Base-by-base conservation (phyloP, 2,329 filamentous ascomycete species). In the Plectosphaerella sp. region DNA sequence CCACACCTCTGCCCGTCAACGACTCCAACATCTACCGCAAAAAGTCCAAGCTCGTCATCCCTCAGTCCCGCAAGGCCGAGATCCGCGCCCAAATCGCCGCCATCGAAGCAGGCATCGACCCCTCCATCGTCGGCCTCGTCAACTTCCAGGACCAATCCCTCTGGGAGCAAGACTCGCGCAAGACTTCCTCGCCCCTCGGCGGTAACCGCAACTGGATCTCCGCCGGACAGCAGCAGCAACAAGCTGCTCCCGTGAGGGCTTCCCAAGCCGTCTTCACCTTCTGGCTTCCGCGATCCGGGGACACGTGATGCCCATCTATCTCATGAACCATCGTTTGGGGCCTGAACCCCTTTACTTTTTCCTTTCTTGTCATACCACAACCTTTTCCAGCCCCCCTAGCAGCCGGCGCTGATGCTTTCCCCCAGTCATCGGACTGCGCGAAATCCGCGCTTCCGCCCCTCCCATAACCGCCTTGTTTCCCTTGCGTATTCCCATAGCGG, bases 31-130 rank as follows among this genome's bases (percentile, higher is more conserved):
- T 33, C 28, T 33, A 33, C 47, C 18, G 24, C 49, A 43, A 51
- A 49, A 18, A 47, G 49, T 56, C 51, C 47, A 48, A 54, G 41
- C 46, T 37, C 24, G 3, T 15, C 9, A 35, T 51, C 35, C 49
- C 49, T 7, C 45, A 39, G 22, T 41, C 53, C 25, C 53, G 58
- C n/a, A 51, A 54, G n/a, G 57, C 52, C 1, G 60, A 60, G 49
- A 61, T 65, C 43, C 48, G 60, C 16, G 59, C 55, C 28, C 61
- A 64, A 51, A 64, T 65, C 35, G 52, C 50, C 36, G 58, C 59
- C 33, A 58, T 66, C 47, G 59, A 66, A 55, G 45, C 45, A n/a
- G 58, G 50, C 50, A 5, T 53, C 28, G 54, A 57, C 36, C 56
- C 54, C 7, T 52, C 59, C 20, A 39, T 42, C 16, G 24, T 51